Conservation (phyloP, 2,329 filamentous ascomycete species). For the Cladophialophora bantiana region DNA sequence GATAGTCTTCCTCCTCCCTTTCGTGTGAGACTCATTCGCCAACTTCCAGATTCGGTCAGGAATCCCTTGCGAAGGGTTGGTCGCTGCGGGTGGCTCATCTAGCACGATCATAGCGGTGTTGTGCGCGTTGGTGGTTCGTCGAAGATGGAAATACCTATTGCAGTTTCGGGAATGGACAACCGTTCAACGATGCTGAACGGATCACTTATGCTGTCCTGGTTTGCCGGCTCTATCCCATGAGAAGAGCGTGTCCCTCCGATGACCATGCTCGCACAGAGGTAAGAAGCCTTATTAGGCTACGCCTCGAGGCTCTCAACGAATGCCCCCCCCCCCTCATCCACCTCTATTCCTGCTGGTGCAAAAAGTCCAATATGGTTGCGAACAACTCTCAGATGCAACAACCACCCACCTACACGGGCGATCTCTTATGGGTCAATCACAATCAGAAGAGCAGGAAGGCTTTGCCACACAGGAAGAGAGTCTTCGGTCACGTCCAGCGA, state of each 20-base stretch:
- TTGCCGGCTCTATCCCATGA: not conserved
- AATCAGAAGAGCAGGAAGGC: slow-evolving; percentile 5
- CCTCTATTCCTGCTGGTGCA: not conserved
- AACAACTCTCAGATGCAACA: not conserved
- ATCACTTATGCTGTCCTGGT: no score
- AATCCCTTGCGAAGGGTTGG: not conserved
- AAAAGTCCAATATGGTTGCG: slow-evolving; percentile 5
- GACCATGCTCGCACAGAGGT: not conserved
- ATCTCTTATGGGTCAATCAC: slow-evolving; percentile 12
- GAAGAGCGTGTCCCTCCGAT: not conserved
- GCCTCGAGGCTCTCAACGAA: not conserved
- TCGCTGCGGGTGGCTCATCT: not conserved
- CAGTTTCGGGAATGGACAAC: not conserved
- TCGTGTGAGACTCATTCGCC: not conserved
- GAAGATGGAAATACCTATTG: not conserved
- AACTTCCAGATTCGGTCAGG: not conserved
- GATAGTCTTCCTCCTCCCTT: not conserved
- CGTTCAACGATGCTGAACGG: no score
- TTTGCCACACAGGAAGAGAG: slow-evolving; percentile 4
- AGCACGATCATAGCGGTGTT: not conserved
- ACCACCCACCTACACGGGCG: slow-evolving; percentile 1
- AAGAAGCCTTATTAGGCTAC: not conserved
- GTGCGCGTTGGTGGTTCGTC: not conserved
- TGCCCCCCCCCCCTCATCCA: not conserved
- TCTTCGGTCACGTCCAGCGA: slow-evolving; percentile 10